Percentiles rank a stretch among this genome's conserved stretches.
These are phyloP conservation scores for Umbellularia californica DNA, from an alignment of 164 flowering plant species.

Conservation along the genomic window DNA sequence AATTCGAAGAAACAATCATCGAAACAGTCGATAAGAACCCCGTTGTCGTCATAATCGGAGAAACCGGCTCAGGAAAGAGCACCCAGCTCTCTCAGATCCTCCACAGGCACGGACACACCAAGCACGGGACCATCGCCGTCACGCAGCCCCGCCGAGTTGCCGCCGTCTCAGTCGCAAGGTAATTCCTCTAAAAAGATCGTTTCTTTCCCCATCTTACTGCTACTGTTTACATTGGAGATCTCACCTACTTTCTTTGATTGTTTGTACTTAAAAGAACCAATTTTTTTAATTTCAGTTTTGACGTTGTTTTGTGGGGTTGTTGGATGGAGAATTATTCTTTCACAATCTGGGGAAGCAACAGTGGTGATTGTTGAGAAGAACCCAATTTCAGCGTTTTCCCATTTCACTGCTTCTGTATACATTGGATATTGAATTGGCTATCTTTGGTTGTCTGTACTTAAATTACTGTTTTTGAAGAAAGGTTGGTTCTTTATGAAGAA, in stretches of 20 bases:
- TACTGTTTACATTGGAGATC: neutral
- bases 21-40: constrained; percentile 67
- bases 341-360: too few relatives aligned
- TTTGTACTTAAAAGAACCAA: neutral
- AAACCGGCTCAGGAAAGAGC: constrained; percentile 97
- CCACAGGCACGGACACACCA: constrained; percentile 65
- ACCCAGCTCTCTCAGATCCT: constrained; percentile 97
- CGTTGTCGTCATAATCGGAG: constrained; percentile 84
- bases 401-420: neutral
- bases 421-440: neutral
- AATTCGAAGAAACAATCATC: constrained; percentile 75
- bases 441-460: neutral
- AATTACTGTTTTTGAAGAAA: too few relatives aligned
- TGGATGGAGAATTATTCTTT: too few relatives aligned
- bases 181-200: neutral
- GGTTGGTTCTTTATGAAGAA: too few relatives aligned
- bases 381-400: neutral
- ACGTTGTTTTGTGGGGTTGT: too few relatives aligned
- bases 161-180: constrained; percentile 91
- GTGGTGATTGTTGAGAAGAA: too few relatives aligned
- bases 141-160: constrained; percentile 99
- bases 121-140: constrained; percentile 48
- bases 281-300: too few relatives aligned
- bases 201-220: neutral
- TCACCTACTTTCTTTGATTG: neutral